Base-by-base conservation (phyloP, 805 yeast species). In the Zygosaccharomyces siamensis region DNA sequence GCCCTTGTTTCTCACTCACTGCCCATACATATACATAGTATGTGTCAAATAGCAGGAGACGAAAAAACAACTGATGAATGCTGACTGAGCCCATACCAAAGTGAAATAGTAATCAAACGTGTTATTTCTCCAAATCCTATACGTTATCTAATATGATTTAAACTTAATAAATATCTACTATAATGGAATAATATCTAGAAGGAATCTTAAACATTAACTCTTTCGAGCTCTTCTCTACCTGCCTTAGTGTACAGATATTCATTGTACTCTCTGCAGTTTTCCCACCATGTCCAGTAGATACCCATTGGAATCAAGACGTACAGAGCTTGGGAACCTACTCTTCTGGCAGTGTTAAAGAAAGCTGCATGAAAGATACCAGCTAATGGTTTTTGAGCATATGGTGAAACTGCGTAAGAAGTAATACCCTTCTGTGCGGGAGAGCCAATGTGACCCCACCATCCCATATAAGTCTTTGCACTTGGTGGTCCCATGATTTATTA, bases 401-500 rank as follows among this genome's bases (percentile, higher is more conserved):
- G 95, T 57, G 99, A 86, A 56, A 93, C 89, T 48, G 96, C 77
- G 78, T 92, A 93, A 52, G 86, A 79, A 54, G 92, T 86, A 57
- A 85, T 76, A 74, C 88, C 84, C 72, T 87, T 87, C 76, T 88
- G 96, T 61, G 79, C 79, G 68, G 93, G 90, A 71, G 86, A 78
- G 53, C 95, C 96, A 67, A 89, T 72, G 75, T 77, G 71, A 67
- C 97, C 97, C 97, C 97, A 89, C 97, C 97, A 89, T 62, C 97
- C 97, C 92, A 87, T 84, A 67, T 85, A 89, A 65, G 89, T 68
- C 61, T 78, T 80, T 62, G 84, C 83, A 61, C 80, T 79, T 68
- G 84, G 84, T 66, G 84, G 87, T 68, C 79, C 86, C 89, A 84
- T 84, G 63, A 55, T 66, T 48, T 41, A 56, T 58, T 20, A 4